Base-by-base conservation (phyloP, 2,329 filamentous ascomycete genomes). In the Xylaria sp. region DNA sequence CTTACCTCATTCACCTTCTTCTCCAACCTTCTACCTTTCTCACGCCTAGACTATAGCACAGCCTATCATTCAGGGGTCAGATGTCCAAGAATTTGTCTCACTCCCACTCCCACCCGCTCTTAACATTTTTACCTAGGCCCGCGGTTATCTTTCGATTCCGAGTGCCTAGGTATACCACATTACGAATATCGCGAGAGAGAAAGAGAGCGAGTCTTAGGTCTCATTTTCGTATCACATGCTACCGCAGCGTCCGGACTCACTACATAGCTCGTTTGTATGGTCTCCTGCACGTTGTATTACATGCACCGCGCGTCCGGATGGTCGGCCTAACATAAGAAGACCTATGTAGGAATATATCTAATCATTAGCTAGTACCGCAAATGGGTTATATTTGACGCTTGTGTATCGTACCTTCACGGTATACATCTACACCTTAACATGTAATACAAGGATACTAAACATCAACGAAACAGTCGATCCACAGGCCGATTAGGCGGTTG, bases 181-280 rank as follows among this genome's bases (percentile, higher is more conserved):
- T 32, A 32, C 3, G 12, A 18, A 40, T 4, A n/a, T 21, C 16
- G 13, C 54, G 21, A 37, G 40, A 44, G 32, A 35, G 32, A 10
- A 32, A 35, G 32, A 35, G 32, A 35, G 10, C 4, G n/a, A n/a
- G 27, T 25, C 48, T 50, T 21, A 42, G 37, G 8, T 44, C 16
- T 2, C 4, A 18, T 44, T 21, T n/a, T 53, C 8, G 54, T 60
- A 50, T 68, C 55, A 60, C 54, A 63, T 54, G 54, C 10, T 18
- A 5, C 25, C 29, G 55, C 23, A 29, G 25, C 23, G 23, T 47
- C 55, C 54, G 54, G 23, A 27, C 10, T n/a, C 61, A 12, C 40
- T 25, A 10, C 5, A 55, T 37, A 23, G 5, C n/a, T 42, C 13
- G 25, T 37, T 44, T 18, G 25, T 47, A 48, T 59, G 10, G 48